Conservation (phyloP, 2,329 filamentous ascomycete genomes). For the Cladobotryum mycophilum region DNA sequence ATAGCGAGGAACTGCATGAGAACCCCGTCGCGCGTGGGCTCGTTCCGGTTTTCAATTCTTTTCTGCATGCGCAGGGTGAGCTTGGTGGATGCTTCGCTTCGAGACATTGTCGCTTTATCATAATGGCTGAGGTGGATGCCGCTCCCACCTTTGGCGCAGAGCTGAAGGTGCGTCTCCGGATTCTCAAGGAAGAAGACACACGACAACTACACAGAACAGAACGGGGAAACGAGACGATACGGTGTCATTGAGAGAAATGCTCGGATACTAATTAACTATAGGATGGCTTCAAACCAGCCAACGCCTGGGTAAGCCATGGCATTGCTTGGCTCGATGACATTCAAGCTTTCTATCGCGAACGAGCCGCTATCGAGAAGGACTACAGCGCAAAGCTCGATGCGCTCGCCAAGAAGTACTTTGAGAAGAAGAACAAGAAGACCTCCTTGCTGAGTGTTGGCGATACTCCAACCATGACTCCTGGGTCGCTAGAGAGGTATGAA, state of each 20-base stretch:
- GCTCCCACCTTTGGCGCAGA: conserved; percentile 86
- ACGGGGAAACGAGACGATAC: neutral
- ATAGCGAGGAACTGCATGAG: no score
- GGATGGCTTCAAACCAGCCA: conserved; percentile 96
- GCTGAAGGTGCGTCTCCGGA: conserved; percentile 63
- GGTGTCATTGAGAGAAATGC: neutral
- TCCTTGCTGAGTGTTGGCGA: conserved; percentile 88
- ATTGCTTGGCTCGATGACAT: conserved; percentile 96
- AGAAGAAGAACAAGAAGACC: conserved; percentile 90
- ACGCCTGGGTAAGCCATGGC: conserved; percentile 81
- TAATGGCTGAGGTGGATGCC: conserved; percentile 77
- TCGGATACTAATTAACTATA: conserved; percentile 29
- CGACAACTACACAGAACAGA: neutral
- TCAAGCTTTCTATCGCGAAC: conserved; percentile 93
- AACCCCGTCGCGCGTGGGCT: neutral
- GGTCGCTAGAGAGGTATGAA: conserved; percentile 76
- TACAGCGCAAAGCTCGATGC: conserved; percentile 83
- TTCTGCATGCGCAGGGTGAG: conserved; percentile 2
- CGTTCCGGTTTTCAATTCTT: neutral
- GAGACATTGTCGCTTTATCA: conserved; percentile 8
- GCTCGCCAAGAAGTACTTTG: conserved; percentile 92
- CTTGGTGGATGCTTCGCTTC: conserved; percentile 14
- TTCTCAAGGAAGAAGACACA: neutral
- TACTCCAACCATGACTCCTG: conserved; percentile 84
- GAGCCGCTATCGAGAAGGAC: conserved; percentile 91